Conservation (phyloP, 352 stramenopile genomes). For the Blastocystis sp. region DNA sequence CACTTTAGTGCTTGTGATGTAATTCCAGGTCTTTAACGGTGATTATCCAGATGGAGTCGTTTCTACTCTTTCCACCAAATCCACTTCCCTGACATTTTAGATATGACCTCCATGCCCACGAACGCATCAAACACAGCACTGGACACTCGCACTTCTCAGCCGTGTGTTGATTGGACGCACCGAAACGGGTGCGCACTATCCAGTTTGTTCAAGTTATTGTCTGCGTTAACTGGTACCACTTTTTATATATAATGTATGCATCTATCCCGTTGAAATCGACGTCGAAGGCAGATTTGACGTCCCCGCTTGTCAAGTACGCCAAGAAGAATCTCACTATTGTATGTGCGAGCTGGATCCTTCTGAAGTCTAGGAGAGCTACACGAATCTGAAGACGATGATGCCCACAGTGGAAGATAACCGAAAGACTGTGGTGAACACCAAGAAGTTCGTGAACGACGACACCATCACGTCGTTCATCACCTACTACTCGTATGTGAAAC, state of each 20-base stretch:
- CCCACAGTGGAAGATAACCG: slow-evolving; percentile 9
- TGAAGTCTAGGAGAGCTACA: neutral
- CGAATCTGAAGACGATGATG: neutral
- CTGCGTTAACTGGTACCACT: neutral
- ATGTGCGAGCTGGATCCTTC: neutral
- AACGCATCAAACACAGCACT: no score
- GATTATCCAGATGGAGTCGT: no score
- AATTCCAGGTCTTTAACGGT: no score
- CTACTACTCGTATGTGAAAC: neutral
- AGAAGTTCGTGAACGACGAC: slow-evolving; percentile 1
- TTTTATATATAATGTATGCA: slow-evolving; percentile 9
- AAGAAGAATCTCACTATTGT: slow-evolving; percentile 18
- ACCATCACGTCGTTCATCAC: neutral
- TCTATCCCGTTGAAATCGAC: slow-evolving; percentile 19
- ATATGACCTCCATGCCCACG: no score
- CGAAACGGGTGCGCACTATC: slow-evolving; percentile 17
- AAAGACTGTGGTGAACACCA: neutral
- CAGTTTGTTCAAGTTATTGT: neutral
- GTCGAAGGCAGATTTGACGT: neutral
- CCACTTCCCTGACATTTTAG: no score
- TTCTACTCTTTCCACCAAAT: no score
- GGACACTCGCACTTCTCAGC: neutral
- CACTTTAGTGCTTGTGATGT: no score
- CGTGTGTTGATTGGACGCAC: neutral
- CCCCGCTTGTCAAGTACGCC: slow-evolving; percentile 12